These are phyloP conservation scores for Chenopodium suecicum DNA, from an alignment of 148 eudicot genomes.

Conservation along the genomic window DNA sequence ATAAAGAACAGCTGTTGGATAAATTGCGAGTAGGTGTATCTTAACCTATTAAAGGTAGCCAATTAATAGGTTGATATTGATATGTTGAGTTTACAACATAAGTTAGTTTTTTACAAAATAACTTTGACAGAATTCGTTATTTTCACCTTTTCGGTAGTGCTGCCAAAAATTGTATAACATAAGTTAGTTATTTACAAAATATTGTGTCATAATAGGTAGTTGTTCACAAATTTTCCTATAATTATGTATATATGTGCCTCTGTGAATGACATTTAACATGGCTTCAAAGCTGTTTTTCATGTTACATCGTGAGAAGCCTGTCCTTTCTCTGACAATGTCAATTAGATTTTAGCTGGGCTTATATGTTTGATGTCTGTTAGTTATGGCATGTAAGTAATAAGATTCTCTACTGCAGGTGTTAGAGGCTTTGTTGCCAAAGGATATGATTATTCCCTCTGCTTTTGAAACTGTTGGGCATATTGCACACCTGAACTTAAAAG, in stretches of 20 bases:
- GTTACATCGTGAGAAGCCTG: background rate
- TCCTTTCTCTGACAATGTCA: background rate
- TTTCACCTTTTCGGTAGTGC: too few species aligned
- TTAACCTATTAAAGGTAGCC: too few species aligned
- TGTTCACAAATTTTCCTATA: too few species aligned
- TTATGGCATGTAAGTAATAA: background rate
- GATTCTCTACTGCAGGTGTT: slow-evolving; percentile 50
- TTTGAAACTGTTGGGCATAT: slow-evolving; percentile 95
- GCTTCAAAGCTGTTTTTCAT: background rate
- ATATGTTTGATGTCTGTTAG: background rate
- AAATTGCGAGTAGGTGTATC: too few species aligned
- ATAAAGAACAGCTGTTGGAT: too few species aligned
- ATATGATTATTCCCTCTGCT: slow-evolving; percentile 68
- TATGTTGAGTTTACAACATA: too few species aligned
- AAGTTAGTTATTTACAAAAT: too few species aligned
- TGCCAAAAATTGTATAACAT: too few species aligned
- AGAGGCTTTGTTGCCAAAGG: slow-evolving; percentile 70
- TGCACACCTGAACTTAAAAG: slow-evolving; percentile 83
- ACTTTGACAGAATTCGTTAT: too few species aligned
- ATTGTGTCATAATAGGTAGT: too few species aligned
- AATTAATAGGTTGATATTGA: too few species aligned
- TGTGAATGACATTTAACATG: background rate
- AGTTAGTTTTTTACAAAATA: too few species aligned
- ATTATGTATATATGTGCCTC: background rate
- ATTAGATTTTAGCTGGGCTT: background rate